Base-by-base conservation (phyloP, 148 eudicot genomes). In the Chenopodium album region DNA sequence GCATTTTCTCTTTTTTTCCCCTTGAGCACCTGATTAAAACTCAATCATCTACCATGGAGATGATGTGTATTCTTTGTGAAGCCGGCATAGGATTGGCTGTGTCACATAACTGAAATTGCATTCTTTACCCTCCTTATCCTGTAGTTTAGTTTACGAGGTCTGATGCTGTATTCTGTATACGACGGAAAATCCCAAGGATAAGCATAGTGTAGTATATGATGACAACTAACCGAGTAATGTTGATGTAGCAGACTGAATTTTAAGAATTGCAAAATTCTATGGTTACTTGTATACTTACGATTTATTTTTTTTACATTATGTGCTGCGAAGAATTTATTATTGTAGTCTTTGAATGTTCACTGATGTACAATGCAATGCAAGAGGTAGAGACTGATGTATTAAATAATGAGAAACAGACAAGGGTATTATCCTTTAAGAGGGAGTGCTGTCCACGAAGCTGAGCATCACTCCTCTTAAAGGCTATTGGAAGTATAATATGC, bases 21-120 rank as follows among this genome's bases (percentile, higher is more conserved):
- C 59, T 56, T 74, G 68, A 80, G 84, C 84, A 68, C 86, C 85
- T 80, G 11, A 63, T 59, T 60, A 52, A 73, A 54, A 66, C 44
- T 52, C 62, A 54, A 44, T 32, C 63, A 66, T 50, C 71, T n/a
- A 76, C 76, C 76, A 79, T 69, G 76, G 76, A 78, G 75, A 76
- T 81, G 81, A 41, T 41, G 44, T 67, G 63, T 73, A 70, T 76
- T 70, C 76, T 65, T 76, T 59, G 48, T 20, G 72, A 76, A 65
- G 79, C 64, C 75, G 50, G 12, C 71, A 46, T 26, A 26, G 44
- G 72, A 62, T 77, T 65, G 67, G 32, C 54, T 52, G 7, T 62
- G 54, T 23, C 20, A 34, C 73, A 75, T 5, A 47, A 14, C 9
- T 22, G 26, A 19, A 19, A 47, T 32, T 34, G 67, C 78, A 73